Base-by-base conservation (phyloP, 2,329 filamentous ascomycete genomes). In the Trichophyton simii region DNA sequence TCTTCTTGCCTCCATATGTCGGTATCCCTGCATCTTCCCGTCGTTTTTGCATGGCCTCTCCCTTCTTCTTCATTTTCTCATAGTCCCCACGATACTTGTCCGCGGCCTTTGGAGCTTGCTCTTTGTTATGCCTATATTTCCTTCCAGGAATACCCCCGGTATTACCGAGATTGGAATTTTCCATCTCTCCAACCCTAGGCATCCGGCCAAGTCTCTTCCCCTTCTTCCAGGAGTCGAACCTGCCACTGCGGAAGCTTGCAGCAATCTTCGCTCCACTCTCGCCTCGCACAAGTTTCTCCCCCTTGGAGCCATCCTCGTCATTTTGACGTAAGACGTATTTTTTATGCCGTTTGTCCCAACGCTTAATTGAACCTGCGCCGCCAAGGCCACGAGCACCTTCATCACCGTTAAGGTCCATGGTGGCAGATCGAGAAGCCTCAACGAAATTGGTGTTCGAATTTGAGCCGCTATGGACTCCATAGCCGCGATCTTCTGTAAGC, bases 241-340 rank as follows among this genome's bases (percentile, higher is more conserved):
- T 86, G 41, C 95, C 94, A 73, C 87, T 91, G 71, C 92, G 87
- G 83, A 99, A 97, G 63, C 82, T 87, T 54, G 94, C 91, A 1
- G 94, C 90, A 68, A 99, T 96, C 79, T 96, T 97, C 78, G 92
- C 89, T 60, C 94, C 94, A 70, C 85, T 89, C 77, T 99, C 94
- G 68, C 94, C 91, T 65, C 84, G 82, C 61, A 96, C 87, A 77
- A 96, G 86, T 57, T 82, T 82, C 70, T 86, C 87, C 41, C 83
- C 83, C 68, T 85, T 85, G 34, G 84, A 95, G 44, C 94, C 94
- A 76, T 99, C 95, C 68, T 95, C 89, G 76, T 99, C 94, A 79
- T 99, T 97, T 68, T 85, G 85, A 41, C 89, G 84, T 11, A 89
- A 81, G 41, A 99, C 92, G 77, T 97, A 99, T 76, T 96, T 97